These are phyloP conservation scores for Coemansia sp. DNA, from an alignment of 371 early-diverging fungal species.

Conservation along the genomic window DNA sequence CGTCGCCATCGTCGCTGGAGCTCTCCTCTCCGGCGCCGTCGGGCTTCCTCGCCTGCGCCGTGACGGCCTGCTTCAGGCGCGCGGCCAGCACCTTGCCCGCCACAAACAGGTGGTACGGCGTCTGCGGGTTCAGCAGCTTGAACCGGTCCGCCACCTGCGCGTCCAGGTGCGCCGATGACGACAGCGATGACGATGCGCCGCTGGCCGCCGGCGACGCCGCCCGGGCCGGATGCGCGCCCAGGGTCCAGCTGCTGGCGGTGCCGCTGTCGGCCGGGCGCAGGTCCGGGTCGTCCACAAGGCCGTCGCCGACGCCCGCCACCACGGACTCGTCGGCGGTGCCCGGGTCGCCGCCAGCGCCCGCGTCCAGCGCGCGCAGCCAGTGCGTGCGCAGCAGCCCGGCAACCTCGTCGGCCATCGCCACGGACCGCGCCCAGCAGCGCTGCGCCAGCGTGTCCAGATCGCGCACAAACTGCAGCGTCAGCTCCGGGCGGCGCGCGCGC, in stretches of 20 bases:
- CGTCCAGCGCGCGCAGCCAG: constrained; percentile 30
- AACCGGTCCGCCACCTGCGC: constrained; percentile 35
- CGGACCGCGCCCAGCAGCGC: constrained; percentile 39
- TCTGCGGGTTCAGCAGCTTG: constrained; percentile 49
- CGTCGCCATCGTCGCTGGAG: not conserved
- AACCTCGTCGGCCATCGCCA: constrained; percentile 37
- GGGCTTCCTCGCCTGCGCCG: constrained; percentile 11
- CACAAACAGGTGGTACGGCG: constrained; percentile 46
- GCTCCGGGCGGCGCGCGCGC: constrained; percentile 23
- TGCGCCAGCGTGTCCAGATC: constrained; percentile 31
- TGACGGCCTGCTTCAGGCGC: constrained; percentile 39
- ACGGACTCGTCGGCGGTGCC: not conserved
- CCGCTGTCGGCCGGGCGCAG: not conserved
- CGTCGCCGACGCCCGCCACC: constrained; percentile 1
- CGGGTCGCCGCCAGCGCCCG: not conserved
- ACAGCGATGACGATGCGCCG: constrained; percentile 2
- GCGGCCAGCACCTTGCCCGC: constrained; percentile 49
- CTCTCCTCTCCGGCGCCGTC: not conserved
- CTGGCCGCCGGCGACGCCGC: constrained; percentile 1
- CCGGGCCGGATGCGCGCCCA: not conserved
- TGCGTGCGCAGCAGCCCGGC: constrained; percentile 37
- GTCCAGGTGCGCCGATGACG: constrained; percentile 11
- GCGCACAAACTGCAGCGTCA: constrained; percentile 23
- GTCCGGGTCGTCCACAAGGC: not conserved
- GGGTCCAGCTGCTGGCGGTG: not conserved